Conservation (phyloP, 2,329 filamentous ascomycete genomes). For the Penicillium capsulatum region DNA sequence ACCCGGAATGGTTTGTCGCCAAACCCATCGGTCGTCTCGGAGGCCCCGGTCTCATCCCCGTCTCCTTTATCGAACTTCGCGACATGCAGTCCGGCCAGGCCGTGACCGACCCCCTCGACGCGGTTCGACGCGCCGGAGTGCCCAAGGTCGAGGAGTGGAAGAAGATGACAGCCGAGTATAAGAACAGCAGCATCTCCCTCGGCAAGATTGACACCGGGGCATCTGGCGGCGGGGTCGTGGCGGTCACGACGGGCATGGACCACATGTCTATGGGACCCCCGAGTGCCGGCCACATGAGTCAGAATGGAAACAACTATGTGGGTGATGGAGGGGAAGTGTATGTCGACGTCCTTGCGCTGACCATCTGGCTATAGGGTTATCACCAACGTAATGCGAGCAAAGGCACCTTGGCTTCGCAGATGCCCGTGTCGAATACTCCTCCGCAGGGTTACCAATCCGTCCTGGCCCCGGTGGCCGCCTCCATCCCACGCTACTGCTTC, state of each 20-base stretch:
- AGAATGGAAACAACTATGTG: slow-evolving; percentile 50
- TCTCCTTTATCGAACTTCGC: slow-evolving; percentile 92
- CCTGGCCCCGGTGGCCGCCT: slow-evolving; percentile 73
- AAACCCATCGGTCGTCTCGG: slow-evolving; percentile 98
- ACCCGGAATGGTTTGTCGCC: slow-evolving; percentile 98
- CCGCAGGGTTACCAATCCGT: slow-evolving; percentile 50
- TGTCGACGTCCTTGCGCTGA: slow-evolving; percentile 1
- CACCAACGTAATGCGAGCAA: slow-evolving; percentile 42
- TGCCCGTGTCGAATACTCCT: slow-evolving; percentile 39
- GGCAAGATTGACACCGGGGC: slow-evolving; percentile 68
- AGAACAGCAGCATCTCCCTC: slow-evolving; percentile 95
- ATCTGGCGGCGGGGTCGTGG: slow-evolving; percentile 38
- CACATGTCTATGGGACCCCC: slow-evolving; percentile 70
- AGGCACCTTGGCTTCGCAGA: slow-evolving; percentile 26
- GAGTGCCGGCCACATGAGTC: slow-evolving; percentile 47
- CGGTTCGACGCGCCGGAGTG: slow-evolving; percentile 82
- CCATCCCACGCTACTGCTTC: slow-evolving; percentile 89
- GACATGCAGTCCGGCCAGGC: slow-evolving; percentile 86
- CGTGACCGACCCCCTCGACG: slow-evolving; percentile 75
- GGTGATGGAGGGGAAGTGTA: slow-evolving; percentile 24
- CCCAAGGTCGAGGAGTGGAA: slow-evolving; percentile 98
- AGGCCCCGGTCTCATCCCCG: slow-evolving; percentile 89
- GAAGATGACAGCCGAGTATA: slow-evolving; percentile 98
- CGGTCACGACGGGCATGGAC: slow-evolving; percentile 67
- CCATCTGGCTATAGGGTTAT: slow-evolving; percentile 22